These are phyloP conservation scores for Heteromeles arbutifolia DNA, from an alignment of 306 rosid species.

Conservation along the genomic window DNA sequence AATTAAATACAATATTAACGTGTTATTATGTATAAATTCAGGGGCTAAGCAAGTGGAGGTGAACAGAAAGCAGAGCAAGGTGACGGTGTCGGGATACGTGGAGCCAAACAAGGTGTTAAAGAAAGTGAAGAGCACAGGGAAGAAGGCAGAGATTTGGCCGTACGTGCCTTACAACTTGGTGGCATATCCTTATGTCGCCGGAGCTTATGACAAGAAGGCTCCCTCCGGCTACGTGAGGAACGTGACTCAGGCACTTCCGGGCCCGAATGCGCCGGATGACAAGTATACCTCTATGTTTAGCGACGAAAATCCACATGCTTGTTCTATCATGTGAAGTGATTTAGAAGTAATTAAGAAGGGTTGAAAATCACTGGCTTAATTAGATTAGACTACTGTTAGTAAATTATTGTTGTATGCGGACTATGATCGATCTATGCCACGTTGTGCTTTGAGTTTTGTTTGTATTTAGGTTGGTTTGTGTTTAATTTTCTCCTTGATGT, in stretches of 20 bases:
- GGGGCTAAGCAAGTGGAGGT: slow-evolving; percentile 75
- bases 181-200: slow-evolving; percentile 74
- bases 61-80: slow-evolving; percentile 65
- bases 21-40: slow-evolving; percentile 4
- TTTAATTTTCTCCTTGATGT: not conserved
- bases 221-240: slow-evolving; percentile 80
- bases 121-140: slow-evolving; percentile 75
- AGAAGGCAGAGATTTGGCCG: slow-evolving; percentile 89
- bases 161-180: slow-evolving; percentile 78
- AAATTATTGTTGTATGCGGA: not conserved
- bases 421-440: not conserved
- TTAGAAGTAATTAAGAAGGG: not conserved
- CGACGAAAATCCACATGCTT: slow-evolving; percentile 87
- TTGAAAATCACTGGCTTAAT: too few species aligned
- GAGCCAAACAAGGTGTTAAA: slow-evolving; percentile 78
- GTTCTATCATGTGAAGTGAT: slow-evolving; percentile 52
- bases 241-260: slow-evolving; percentile 43
- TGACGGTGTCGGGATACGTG: slow-evolving; percentile 68
- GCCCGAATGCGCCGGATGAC: slow-evolving; percentile 55
- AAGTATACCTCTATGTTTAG: slow-evolving; percentile 56
- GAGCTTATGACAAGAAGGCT: slow-evolving; percentile 86
- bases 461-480: not conserved
- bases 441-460: not conserved
- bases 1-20: not conserved
- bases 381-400: not conserved